A percentile compares a stretch with the other conserved stretches of the same genome.
Evolutionary conservation across 2,329 filamentous ascomycete genomes (phyloP).

Genomic region (Alternaria brassicicola): DNA sequence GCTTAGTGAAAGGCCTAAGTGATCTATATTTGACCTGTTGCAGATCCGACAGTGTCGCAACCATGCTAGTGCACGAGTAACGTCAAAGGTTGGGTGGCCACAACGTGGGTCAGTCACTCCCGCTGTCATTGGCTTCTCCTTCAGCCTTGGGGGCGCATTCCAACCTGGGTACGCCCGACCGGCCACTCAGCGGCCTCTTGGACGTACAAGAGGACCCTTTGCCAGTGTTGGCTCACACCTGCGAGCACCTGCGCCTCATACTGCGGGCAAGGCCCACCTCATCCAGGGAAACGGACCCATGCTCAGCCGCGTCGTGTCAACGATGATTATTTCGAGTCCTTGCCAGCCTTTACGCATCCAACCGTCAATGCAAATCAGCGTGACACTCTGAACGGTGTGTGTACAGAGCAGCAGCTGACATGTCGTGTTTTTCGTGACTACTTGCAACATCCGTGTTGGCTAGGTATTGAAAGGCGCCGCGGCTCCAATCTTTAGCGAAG

Average conservation of each 20-base stretch:
- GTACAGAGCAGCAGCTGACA: neutral
- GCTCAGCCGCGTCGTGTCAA: slow-evolving; percentile 14
- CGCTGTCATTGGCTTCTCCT: slow-evolving; percentile 10
- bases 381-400: neutral
- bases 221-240: slow-evolving; percentile 5
- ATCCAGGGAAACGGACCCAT: slow-evolving; percentile 6
- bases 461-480: neutral
- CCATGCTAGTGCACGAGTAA: slow-evolving; percentile 27
- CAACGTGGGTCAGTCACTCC: slow-evolving; percentile 17
- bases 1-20: slow-evolving; percentile 24
- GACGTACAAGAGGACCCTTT: slow-evolving; percentile 4
- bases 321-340: slow-evolving; percentile 2
- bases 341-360: neutral
- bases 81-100: slow-evolving; percentile 20
- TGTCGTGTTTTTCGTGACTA: neutral
- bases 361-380: neutral
- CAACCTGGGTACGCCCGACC: slow-evolving; percentile 2
- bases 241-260: slow-evolving; percentile 20
- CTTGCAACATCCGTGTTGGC: neutral
- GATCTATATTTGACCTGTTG: slow-evolving; percentile 38
- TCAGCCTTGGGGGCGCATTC: slow-evolving; percentile 3
- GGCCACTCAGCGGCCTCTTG: slow-evolving; percentile 3
- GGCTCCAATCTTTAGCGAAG: slow-evolving; percentile 8
- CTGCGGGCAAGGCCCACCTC: slow-evolving; percentile 17
- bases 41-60: slow-evolving; percentile 31